phyloP scores from a whole-genome alignment of 805 yeast genomes.

The Ogataea thermomethanolica region DNA sequence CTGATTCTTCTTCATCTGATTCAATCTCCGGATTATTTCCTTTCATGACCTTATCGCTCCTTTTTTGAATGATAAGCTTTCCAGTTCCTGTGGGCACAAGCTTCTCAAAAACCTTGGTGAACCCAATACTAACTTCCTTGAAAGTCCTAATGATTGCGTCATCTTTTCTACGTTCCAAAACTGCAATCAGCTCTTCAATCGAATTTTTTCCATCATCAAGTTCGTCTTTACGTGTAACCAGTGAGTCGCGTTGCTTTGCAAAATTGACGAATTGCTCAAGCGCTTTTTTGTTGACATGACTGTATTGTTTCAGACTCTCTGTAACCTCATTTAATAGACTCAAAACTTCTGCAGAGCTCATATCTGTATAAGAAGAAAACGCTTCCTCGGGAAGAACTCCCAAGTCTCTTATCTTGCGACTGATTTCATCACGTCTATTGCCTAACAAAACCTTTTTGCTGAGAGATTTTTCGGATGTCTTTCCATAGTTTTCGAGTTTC shows the following conservation, averaged over 20 bases:
- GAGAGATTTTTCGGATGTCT: constrained; percentile 59
- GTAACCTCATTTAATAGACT: constrained; percentile 50
- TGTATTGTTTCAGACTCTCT: constrained; percentile 55
- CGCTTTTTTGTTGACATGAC: constrained; percentile 86
- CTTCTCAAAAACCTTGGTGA: constrained; percentile 69
- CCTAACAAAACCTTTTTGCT: constrained; percentile 58
- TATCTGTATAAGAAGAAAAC: constrained; percentile 44
- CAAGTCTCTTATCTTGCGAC: constrained; percentile 68
- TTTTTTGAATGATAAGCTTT: constrained; percentile 58
- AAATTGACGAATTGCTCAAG: constrained; percentile 76
- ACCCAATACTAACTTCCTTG: constrained; percentile 68
- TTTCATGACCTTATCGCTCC: constrained; percentile 19
- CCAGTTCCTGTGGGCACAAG: constrained; percentile 86
- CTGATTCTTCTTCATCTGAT: constrained; percentile 17
- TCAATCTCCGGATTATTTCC: constrained; percentile 16
- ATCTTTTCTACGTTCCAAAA: constrained; percentile 73
- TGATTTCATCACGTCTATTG: constrained; percentile 66
- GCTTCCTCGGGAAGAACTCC: constrained; percentile 93
- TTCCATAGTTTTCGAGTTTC: constrained; percentile 58
- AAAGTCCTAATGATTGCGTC: constrained; percentile 80
- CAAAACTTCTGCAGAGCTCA: constrained; percentile 49
- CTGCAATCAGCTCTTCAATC: constrained; percentile 66
- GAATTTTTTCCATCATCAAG: constrained; percentile 67
- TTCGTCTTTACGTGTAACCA: constrained; percentile 63
- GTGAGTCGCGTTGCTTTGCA: constrained; percentile 65